phyloP scores from a whole-genome alignment of 2,329 filamentous ascomycete species.

The Aspergillaceae sp. region DNA sequence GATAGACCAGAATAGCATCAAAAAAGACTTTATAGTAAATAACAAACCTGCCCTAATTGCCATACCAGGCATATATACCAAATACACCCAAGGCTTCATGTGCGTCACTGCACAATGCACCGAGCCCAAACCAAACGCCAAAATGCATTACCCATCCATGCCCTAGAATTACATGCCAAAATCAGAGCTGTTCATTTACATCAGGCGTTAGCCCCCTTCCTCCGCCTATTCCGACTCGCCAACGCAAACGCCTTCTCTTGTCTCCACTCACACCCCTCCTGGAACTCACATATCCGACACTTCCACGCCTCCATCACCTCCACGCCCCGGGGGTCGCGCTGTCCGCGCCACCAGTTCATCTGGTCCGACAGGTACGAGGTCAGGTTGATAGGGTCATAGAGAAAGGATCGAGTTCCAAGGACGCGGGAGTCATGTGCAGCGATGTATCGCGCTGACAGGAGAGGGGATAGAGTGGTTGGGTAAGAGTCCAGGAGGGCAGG shows the following conservation, averaged over 20 bases:
- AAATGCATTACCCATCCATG: too few relatives aligned
- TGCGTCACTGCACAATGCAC: too few relatives aligned
- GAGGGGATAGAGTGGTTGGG: slow-evolving; percentile 35
- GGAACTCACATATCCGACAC: slow-evolving; percentile 77
- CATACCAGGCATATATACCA: too few relatives aligned
- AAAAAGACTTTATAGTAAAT: too few relatives aligned
- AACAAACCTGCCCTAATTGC: too few relatives aligned
- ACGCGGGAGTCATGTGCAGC: slow-evolving; percentile 24
- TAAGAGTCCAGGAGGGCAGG: slow-evolving; percentile 27
- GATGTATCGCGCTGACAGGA: slow-evolving; percentile 38
- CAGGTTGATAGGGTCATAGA: slow-evolving; percentile 57
- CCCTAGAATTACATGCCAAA: too few relatives aligned
- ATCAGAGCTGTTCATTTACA: too few relatives aligned
- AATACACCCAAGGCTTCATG: too few relatives aligned
- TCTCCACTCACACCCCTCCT: slow-evolving; percentile 69
- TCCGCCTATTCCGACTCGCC: slow-evolving; percentile 25
- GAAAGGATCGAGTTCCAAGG: slow-evolving; percentile 53
- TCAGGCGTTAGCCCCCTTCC: slow-evolving; percentile 6
- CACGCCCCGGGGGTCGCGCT: slow-evolving; percentile 64
- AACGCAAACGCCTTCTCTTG: slow-evolving; percentile 56
- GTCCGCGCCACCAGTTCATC: slow-evolving; percentile 82
- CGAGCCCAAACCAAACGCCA: too few relatives aligned
- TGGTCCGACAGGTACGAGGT: slow-evolving; percentile 59
- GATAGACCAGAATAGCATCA: too few relatives aligned
- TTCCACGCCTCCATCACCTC: slow-evolving; percentile 80